Evolutionary conservation across 768 basidiomycete species (phyloP), one percentile per base, ranked within the genome.

Genomic region (Lactarius sp.): DNA sequence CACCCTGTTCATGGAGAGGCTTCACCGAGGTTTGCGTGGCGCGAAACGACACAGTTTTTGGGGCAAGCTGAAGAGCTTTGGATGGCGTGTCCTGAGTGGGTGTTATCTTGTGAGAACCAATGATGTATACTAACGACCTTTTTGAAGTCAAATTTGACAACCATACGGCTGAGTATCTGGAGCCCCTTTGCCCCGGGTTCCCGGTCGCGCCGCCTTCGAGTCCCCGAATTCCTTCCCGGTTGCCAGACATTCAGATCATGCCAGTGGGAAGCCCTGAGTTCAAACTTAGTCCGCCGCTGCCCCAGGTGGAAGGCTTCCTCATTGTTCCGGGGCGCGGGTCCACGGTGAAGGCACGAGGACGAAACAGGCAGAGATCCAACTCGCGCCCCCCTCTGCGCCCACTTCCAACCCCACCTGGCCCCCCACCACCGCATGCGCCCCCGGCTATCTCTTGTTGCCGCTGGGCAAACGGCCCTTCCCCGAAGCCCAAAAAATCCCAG

Each of bases 231-330:
- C 34, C 49, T 34, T 16, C 20, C 8, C 22, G 4, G 14, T 31
- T 55, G 8, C 64, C 64, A 2, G 64, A 60, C 22, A 44, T 65
- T 22, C 4, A 44, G n/a, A 51, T 65, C 22, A 27, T 33, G 6
- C 59, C 22, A 12, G 47, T 16, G 8, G 49, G 36, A 9, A 10
- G n/a, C 46, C 59, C 59, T 4, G 33, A 42, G 4, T 60, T n/a
- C 53, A 18, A 33, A 22, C n/a, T 46, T 31, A 60, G 59, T 20
- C 41, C 64, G 4, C 59, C 53, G 0, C 33, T 3, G 14, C 49
- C 49, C 2, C 64, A 65, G 31, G 50, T 27, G 33, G 64, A 60
- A 1, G 59, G 53, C 22, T 65, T 65, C 50, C 64, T 65, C n/a
- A 1, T 18, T 22, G 36, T 65, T 46, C 59, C 64, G 2, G 7